phyloP scores from a whole-genome alignment of 2,329 filamentous ascomycete species.

The Fusarium hostae region DNA sequence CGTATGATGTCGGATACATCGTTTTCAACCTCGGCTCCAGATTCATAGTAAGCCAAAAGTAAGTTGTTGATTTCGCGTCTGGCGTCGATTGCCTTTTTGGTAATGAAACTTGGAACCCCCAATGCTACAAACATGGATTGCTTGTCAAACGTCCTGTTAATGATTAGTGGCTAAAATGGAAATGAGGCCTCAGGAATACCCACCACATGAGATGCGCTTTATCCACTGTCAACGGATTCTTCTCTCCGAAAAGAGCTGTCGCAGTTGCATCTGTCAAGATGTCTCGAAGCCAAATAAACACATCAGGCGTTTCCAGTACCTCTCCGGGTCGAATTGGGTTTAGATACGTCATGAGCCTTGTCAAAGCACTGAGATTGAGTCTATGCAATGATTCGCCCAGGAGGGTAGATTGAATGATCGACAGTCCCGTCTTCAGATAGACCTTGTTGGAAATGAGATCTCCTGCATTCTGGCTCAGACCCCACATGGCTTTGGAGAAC shows the following conservation, averaged over 20 bases:
- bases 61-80: conserved; percentile 44
- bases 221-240: conserved; percentile 50
- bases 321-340: not conserved
- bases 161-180: not conserved
- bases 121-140: conserved; percentile 9
- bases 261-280: conserved; percentile 53
- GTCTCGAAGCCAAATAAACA: conserved; percentile 54
- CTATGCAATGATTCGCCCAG: conserved; percentile 22
- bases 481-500: conserved; percentile 36
- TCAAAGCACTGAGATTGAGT: conserved; percentile 4
- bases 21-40: conserved; percentile 37
- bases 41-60: conserved; percentile 48
- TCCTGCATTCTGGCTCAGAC: conserved; percentile 1
- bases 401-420: conserved; percentile 15
- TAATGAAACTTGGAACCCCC: not conserved
- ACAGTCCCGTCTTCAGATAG: conserved; percentile 1
- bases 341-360: not conserved
- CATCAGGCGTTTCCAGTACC: conserved; percentile 39
- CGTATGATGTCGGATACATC: conserved; percentile 46
- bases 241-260: conserved; percentile 54
- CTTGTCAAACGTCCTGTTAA: conserved; percentile 12
- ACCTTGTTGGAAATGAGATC: not conserved
- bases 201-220: conserved; percentile 54
- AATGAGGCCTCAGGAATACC: not conserved
- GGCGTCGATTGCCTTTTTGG: conserved; percentile 7